Base-by-base conservation (phyloP, 2,329 filamentous ascomycete genomes). In the Penicillium sp. region DNA sequence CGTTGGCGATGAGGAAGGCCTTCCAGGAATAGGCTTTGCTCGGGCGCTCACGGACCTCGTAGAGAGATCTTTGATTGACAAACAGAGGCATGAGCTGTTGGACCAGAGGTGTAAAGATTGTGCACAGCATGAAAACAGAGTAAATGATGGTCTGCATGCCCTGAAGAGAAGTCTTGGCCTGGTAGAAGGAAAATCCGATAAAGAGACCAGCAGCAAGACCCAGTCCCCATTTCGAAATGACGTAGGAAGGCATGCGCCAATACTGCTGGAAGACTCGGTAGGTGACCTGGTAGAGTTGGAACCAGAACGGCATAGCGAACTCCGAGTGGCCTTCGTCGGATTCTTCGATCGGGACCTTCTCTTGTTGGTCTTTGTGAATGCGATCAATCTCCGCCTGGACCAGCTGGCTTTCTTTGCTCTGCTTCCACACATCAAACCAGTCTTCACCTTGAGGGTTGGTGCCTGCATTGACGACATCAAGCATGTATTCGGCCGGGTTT, bases 121-220 rank as follows among this genome's bases (percentile, higher is more conserved):
- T 88, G 18, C 83, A 72, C 27, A 90, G 68, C 74, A 90, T 84
- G 77, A 93, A 94, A 52, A 93, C 82, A 54, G 81, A 78, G 59
- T 90, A 93, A 77, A 90, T 85, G 57, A 89, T 84, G 64, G 90
- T 91, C 67, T 90, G 85, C 14, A 93, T 72, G 44, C 87, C 87
- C 62, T 88, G 86, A 27, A 83, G 77, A 5, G 80, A 81, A 63
- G 85, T 82, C 26, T 79, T 77, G 1, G 84, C 81, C 23, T 78
- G 75, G 74, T 78, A 87, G 69, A 91, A 89, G 46, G 84, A 83
- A 65, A 90, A 88, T 25, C 86, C 87, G 58, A 93, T 87, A 64
- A 93, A 93, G 8, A 93, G 75, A 7, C 81, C 76, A 48, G 59
- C 54, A 14, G 56, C 68, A 11, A 77, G 69, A 59, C 83, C 87